Evolutionary conservation across 352 stramenopile species (phyloP), one percentile per base, ranked within the genome.

Genomic region (Pythium rishiriense): DNA sequence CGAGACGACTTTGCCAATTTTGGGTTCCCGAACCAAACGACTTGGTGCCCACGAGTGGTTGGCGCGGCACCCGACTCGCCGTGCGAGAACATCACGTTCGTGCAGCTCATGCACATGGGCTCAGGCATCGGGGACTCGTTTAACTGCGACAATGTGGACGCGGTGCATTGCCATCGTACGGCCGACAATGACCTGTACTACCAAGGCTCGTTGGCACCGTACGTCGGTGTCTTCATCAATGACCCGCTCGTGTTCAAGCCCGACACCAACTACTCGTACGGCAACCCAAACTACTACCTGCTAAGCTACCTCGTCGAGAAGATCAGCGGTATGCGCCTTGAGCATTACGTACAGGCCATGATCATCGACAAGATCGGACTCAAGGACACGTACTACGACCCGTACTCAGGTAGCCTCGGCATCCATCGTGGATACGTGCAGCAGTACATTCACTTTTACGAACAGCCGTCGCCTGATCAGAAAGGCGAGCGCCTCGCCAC

Each of bases 241-340:
- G 64, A 67, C 4, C 79, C 76, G 25, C 68, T 90, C 33, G 71
- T 70, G 29, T 90, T 90, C 29, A 59, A 58, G 7, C 81, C 81
- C 3, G 81, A 73, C 0, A 80, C 75, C 22, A 79, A 75, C 50
- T 90, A 83, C 52, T 64, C 64, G 45, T 84, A 85, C 51, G 41
- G 75, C 1, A 73, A 87, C 52, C 64, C 76, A 19, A 88, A 88
- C 60, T 87, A 81, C 41, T 69, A 87, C 47, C 15, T 90, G 33
- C 57, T 88, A 17, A 71, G 77, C 21, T 90, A 87, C 60, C 71
- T 90, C 68, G 69, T 90, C 46, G 81, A 90, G 64, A 86, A 80
- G 53, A 45, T 90, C 21, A 90, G 81, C 54, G 71, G 65, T 0
- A 17, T 81, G 25, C 25, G 28, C 9, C 62, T 85, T 22, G 66